These are phyloP conservation scores for Naganishia vaughanmartiniae DNA, from an alignment of 768 basidiomycete species.

Conservation along the genomic window DNA sequence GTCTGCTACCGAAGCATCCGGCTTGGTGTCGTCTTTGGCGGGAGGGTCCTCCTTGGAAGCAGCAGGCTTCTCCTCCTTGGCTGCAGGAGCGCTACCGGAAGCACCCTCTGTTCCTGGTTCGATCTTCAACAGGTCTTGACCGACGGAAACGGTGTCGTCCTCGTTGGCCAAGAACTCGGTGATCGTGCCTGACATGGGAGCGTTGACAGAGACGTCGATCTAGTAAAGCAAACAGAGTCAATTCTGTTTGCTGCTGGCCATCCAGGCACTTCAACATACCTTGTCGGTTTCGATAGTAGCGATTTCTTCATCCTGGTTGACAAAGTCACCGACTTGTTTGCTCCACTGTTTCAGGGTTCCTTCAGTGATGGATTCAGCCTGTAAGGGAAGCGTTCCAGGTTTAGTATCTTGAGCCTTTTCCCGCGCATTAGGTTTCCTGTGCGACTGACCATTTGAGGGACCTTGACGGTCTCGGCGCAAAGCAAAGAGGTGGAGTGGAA, in stretches of 20 bases:
- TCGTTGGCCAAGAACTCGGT: constrained; percentile 80
- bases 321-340: constrained; percentile 87
- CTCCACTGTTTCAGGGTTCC: constrained; percentile 92
- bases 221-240: neutral
- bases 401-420: neutral
- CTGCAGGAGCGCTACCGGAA: constrained; percentile 34
- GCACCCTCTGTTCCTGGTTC: constrained; percentile 72
- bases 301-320: constrained; percentile 89
- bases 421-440: constrained; percentile 18
- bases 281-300: constrained; percentile 99
- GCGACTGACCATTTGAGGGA: constrained; percentile 74
- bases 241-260: neutral
- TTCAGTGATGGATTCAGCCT: constrained; percentile 89
- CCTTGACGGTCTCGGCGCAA: constrained; percentile 73
- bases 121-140: constrained; percentile 87
- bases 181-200: constrained; percentile 81
- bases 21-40: constrained; percentile 38
- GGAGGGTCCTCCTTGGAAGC: constrained; percentile 37
- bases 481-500: constrained; percentile 30
- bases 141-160: constrained; percentile 90
- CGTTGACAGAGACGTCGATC: constrained; percentile 98
- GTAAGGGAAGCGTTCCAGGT: constrained; percentile 17
- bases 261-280: constrained; percentile 55
- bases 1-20: constrained; percentile 24
- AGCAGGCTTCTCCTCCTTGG: constrained; percentile 45